Conservation (phyloP, 2,329 filamentous ascomycete species). For the Rachicladosporium sp. region DNA sequence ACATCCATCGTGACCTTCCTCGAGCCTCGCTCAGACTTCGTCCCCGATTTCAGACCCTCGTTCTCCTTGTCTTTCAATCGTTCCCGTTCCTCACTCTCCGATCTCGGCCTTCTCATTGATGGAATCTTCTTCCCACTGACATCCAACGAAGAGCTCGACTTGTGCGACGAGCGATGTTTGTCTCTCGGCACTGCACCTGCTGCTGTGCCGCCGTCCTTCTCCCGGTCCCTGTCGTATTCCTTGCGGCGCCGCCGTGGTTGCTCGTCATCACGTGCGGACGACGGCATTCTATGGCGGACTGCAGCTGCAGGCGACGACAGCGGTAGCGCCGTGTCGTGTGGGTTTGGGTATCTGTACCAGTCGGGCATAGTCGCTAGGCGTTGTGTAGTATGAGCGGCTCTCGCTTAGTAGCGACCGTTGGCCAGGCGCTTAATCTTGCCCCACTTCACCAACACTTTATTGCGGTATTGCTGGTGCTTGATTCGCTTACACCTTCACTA, state of each 20-base stretch:
- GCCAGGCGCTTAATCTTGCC: too few species aligned
- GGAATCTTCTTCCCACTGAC: constrained; percentile 12
- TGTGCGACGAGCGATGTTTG: constrained; percentile 17
- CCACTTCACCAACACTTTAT: too few species aligned
- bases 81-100: constrained; percentile 15
- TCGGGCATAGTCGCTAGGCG: not conserved
- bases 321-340: constrained; percentile 6
- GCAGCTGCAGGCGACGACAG: constrained; percentile 3
- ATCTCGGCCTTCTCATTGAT: constrained; percentile 11
- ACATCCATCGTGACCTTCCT: constrained; percentile 18
- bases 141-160: constrained; percentile 16
- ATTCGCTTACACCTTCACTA: too few species aligned
- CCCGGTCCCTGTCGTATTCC: constrained; percentile 20
- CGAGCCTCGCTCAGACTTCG: constrained; percentile 7
- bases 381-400: too few species aligned
- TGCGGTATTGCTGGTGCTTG: too few species aligned
- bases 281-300: constrained; percentile 2
- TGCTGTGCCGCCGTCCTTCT: constrained; percentile 7
- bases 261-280: constrained; percentile 9
- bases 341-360: constrained; percentile 1
- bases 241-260: constrained; percentile 19
- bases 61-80: constrained; percentile 8
- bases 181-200: constrained; percentile 14
- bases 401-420: too few species aligned
- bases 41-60: constrained; percentile 10